Conservation (phyloP, 179 eudicot species). For the Monotropa hypopitys region DNA sequence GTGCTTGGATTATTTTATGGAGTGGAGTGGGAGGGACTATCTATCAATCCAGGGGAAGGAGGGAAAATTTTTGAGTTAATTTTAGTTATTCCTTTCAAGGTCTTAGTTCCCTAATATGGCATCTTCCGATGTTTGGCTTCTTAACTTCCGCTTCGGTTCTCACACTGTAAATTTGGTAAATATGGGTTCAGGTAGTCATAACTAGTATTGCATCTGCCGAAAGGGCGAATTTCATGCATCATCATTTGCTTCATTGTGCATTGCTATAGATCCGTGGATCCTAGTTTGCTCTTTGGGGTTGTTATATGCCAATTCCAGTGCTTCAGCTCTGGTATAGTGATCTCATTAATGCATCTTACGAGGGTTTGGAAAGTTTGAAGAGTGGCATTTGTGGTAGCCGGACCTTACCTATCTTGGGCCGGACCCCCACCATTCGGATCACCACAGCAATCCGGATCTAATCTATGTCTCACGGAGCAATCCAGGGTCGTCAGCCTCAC, state of each 20-base stretch:
- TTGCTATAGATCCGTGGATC: not conserved
- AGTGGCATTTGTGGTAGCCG: too few relatives aligned
- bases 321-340: not conserved
- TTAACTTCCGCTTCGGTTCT: not conserved
- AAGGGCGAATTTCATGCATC: not conserved
- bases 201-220: not conserved
- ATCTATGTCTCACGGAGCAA: too few relatives aligned
- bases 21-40: not conserved
- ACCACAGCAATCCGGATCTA: too few relatives aligned
- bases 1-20: not conserved
- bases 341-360: not conserved
- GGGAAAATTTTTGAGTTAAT: not conserved
- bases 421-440: too few relatives aligned
- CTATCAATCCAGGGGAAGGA: not conserved
- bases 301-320: not conserved
- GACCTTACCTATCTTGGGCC: too few relatives aligned
- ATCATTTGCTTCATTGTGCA: not conserved
- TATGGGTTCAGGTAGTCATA: not conserved
- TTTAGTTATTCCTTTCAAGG: not conserved
- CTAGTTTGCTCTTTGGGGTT: not conserved
- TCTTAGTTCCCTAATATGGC: too few relatives aligned
- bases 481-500: too few relatives aligned
- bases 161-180: not conserved
- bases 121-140: not conserved
- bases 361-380: not conserved